Evolutionary conservation across 495 filamentous ascomycete species (phyloP).

Genomic region (Neurospora sp.): DNA sequence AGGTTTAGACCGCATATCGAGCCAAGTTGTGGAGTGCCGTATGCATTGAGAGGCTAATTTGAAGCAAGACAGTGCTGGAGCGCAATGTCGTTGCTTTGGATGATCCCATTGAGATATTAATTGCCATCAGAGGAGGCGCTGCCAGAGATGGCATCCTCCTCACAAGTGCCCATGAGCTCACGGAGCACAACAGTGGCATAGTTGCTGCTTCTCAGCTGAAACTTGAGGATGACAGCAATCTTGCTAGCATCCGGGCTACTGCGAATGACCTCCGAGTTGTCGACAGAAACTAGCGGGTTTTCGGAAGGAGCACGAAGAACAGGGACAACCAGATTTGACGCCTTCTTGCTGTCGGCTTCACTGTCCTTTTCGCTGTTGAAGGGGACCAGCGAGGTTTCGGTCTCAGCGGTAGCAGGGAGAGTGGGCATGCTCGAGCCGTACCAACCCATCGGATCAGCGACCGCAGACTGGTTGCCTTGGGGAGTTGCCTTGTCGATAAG

Average conservation of each 20-base stretch:
- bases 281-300: slow-evolving; percentile 13
- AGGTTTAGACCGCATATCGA: not conserved
- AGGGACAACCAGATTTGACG: slow-evolving; percentile 7
- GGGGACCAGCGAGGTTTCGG: not conserved
- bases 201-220: slow-evolving; percentile 75
- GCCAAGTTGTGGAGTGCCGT: not conserved
- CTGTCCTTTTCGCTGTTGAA: slow-evolving; percentile 1
- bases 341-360: not conserved
- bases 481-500: not conserved
- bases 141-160: not conserved
- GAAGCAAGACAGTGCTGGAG: not conserved
- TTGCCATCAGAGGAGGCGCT: not conserved
- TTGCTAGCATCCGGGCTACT: slow-evolving; percentile 34
- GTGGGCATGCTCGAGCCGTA: not conserved
- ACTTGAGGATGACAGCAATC: slow-evolving; percentile 74
- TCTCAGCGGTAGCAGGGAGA: not conserved
- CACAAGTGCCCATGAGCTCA: slow-evolving; percentile 48
- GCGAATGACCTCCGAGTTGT: slow-evolving; percentile 1
- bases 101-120: not conserved
- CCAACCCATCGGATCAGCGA: slow-evolving; percentile 3
- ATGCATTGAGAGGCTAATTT: not conserved
- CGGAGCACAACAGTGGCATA: slow-evolving; percentile 93
- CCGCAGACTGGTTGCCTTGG: not conserved
- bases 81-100: not conserved
- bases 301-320: slow-evolving; percentile 13